A percentile compares a stretch with the other conserved stretches of the same genome.
phyloP scores from a whole-genome alignment of 2,329 filamentous ascomycete genomes.

The Beauveria sp. region DNA sequence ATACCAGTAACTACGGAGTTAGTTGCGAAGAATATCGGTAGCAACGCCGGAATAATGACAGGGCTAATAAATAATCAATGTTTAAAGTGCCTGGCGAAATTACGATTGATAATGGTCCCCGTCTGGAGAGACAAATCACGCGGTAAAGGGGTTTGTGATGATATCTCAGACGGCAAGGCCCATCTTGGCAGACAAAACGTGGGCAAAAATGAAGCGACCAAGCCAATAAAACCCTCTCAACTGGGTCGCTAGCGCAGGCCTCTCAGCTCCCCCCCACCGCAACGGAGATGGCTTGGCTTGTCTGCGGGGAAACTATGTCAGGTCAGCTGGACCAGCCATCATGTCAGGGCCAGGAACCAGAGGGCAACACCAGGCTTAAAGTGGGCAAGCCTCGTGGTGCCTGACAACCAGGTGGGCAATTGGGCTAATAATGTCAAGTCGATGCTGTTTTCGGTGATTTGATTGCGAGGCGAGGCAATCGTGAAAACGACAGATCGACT shows the following conservation, averaged over 20 bases:
- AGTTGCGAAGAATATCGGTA: no score
- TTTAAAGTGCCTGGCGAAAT: background rate
- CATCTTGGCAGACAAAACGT: background rate
- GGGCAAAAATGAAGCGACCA: background rate
- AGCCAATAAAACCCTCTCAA: background rate
- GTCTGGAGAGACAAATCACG: background rate
- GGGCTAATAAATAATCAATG: background rate
- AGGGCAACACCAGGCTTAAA: conserved; percentile 1
- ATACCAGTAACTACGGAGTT: background rate
- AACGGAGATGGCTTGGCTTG: background rate
- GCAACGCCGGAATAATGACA: no score
- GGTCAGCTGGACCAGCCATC: conserved; percentile 10
- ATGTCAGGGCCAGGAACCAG: conserved; percentile 10
- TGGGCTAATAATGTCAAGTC: no score
- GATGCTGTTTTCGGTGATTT: background rate
- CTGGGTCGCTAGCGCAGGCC: background rate
- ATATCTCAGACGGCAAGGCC: background rate
- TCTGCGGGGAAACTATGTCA: conserved; percentile 3
- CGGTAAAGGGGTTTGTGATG: background rate
- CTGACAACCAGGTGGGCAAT: background rate
- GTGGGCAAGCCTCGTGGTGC: background rate
- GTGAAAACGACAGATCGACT: conserved; percentile 4
- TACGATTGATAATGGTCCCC: background rate
- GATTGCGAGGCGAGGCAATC: background rate
- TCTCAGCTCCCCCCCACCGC: no score